These are phyloP conservation scores for Tolypocladium cylindrosporum DNA, from an alignment of 2,329 filamentous ascomycete species.

Conservation along the genomic window DNA sequence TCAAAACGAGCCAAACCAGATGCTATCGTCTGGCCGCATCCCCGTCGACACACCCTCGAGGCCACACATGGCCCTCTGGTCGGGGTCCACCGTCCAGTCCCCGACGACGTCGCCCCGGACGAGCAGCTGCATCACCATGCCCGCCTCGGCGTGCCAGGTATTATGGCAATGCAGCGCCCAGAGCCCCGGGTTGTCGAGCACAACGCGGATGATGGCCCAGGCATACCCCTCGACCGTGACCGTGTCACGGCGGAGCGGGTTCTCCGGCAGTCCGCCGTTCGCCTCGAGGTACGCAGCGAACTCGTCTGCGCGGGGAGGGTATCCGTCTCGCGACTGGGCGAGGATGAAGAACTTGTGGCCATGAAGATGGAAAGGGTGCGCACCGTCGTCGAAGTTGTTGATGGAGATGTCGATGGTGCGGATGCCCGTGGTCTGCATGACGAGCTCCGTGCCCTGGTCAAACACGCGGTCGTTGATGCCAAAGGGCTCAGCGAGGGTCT, in stretches of 20 bases:
- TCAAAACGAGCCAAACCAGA: slow-evolving; percentile 25
- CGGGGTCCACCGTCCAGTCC: slow-evolving; percentile 12
- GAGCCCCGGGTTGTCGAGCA: slow-evolving; percentile 46
- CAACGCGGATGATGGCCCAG: slow-evolving; percentile 43
- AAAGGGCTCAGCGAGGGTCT: slow-evolving; percentile 7
- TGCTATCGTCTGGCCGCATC: slow-evolving; percentile 21
- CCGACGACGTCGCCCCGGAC: slow-evolving; percentile 18
- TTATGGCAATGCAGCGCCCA: slow-evolving; percentile 53
- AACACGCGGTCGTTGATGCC: slow-evolving; percentile 20
- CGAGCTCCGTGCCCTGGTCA: slow-evolving; percentile 23
- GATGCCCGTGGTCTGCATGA: slow-evolving; percentile 39
- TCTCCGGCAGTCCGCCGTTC: slow-evolving; percentile 13
- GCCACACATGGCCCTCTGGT: slow-evolving; percentile 16
- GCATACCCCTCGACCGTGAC: slow-evolving; percentile 43
- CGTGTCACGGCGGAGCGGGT: slow-evolving; percentile 29
- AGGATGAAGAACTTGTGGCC: slow-evolving; percentile 46
- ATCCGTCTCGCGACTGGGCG: slow-evolving; percentile 19
- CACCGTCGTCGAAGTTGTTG: slow-evolving; percentile 45
- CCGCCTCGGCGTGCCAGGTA: slow-evolving; percentile 47
- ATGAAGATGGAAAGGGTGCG: slow-evolving; percentile 43
- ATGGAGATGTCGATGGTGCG: slow-evolving; percentile 47
- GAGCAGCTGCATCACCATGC: slow-evolving; percentile 49
- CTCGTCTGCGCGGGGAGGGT: slow-evolving; percentile 18
- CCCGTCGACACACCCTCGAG: slow-evolving; percentile 19
- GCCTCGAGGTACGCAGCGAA: slow-evolving; percentile 14